These are phyloP conservation scores for Aphelidium insulamus DNA, from an alignment of 371 early-diverging fungal genomes.

Conservation along the genomic window DNA sequence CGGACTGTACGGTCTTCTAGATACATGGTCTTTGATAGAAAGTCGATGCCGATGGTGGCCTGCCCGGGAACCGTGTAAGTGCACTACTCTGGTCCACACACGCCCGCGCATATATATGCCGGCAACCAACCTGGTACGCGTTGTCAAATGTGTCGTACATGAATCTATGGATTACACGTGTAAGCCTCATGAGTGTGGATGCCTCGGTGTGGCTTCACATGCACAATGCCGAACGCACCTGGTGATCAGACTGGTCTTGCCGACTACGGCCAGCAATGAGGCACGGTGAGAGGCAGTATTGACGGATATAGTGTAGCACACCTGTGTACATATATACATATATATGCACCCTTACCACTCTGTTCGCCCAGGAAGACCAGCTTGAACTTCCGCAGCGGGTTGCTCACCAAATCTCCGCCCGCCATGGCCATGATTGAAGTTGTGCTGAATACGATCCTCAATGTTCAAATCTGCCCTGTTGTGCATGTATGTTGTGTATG, in stretches of 20 bases:
- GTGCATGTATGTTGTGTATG: no score
- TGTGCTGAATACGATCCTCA: no score
- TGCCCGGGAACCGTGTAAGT: slow-evolving; percentile 9
- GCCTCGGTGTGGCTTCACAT: no score
- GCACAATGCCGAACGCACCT: no score
- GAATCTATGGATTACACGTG: slow-evolving; percentile 48
- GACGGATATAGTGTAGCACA: not conserved
- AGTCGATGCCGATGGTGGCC: slow-evolving; percentile 99
- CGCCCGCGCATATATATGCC: no score
- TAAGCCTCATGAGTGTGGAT: not conserved
- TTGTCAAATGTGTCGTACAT: slow-evolving; percentile 97
- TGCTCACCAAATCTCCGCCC: no score
- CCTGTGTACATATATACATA: not conserved
- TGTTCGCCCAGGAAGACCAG: slow-evolving; percentile 89
- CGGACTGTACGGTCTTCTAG: slow-evolving; percentile 89
- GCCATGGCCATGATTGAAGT: no score
- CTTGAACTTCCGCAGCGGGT: slow-evolving; percentile 65
- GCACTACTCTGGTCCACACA: no score
- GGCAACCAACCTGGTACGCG: slow-evolving; percentile 55
- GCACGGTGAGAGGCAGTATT: not conserved
- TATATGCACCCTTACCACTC: slow-evolving; percentile 38
- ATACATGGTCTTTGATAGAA: slow-evolving; percentile 95
- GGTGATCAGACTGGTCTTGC: slow-evolving; percentile 97
- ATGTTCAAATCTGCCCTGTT: no score
- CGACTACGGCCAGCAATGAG: slow-evolving; percentile 38